Evolutionary conservation across 2,329 filamentous ascomycete species (phyloP).

Genomic region (Colletotrichum abscissum): DNA sequence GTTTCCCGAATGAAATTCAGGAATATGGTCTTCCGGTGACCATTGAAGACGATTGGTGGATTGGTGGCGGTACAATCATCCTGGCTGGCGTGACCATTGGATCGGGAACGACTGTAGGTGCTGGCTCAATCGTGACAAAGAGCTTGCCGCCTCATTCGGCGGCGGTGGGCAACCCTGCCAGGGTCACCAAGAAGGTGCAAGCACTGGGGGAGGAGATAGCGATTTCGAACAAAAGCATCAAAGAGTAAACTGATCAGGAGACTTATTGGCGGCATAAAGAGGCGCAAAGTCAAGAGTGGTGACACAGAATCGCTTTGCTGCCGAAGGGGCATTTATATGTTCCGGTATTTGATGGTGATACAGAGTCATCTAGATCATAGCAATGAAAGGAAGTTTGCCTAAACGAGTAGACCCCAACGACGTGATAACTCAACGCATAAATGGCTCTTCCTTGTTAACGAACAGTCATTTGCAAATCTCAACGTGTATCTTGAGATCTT

Average conservation of each 20-base stretch:
- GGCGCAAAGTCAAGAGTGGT: too few species aligned
- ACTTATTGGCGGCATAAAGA: too few species aligned
- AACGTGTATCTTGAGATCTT: too few species aligned
- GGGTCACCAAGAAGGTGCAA: conserved; percentile 42
- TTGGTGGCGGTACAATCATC: conserved; percentile 57
- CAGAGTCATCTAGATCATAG: too few species aligned
- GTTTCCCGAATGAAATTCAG: conserved; percentile 56
- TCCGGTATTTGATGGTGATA: too few species aligned
- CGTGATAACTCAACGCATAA: too few species aligned
- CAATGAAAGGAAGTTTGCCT: too few species aligned
- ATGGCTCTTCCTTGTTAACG: too few species aligned
- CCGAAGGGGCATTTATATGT: too few species aligned
- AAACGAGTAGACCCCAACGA: too few species aligned
- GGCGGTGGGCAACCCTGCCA: conserved; percentile 50
- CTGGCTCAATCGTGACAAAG: conserved; percentile 52
- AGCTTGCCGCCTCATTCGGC: conserved; percentile 48
- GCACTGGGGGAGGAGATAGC: conserved; percentile 28
- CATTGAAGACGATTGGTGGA: conserved; percentile 60
- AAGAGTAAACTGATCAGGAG: not conserved
- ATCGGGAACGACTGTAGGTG: conserved; percentile 51
- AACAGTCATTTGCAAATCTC: too few species aligned
- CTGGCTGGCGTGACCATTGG: conserved; percentile 55
- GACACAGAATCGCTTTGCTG: too few species aligned
- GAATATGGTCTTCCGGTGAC: conserved; percentile 60
- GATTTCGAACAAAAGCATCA: not conserved